These are phyloP conservation scores for Xerocomellus amylosporus DNA, from an alignment of 768 basidiomycete genomes.

Conservation along the genomic window DNA sequence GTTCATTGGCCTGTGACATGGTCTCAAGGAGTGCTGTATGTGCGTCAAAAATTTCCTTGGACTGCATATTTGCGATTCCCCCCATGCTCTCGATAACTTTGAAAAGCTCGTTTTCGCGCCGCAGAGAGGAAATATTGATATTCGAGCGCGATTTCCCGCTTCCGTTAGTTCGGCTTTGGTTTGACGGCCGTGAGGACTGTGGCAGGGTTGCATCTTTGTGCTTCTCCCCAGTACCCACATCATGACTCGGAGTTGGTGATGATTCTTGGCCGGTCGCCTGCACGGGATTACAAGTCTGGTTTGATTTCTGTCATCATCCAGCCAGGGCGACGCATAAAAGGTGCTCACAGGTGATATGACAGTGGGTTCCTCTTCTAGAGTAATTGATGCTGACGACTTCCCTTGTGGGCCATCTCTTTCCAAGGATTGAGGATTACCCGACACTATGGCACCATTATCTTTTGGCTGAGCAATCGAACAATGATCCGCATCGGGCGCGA, in stretches of 20 bases:
- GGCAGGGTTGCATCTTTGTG: slow-evolving; percentile 8
- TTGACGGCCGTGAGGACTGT: slow-evolving; percentile 17
- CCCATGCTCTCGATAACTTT: slow-evolving; percentile 62
- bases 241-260: neutral
- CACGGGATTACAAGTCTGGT: neutral
- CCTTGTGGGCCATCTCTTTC: neutral
- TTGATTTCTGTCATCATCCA: neutral
- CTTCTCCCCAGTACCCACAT: slow-evolving; percentile 10
- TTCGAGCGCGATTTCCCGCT: slow-evolving; percentile 31
- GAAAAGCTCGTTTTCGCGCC: slow-evolving; percentile 77
- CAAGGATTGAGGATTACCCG: neutral
- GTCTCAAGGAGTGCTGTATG: slow-evolving; percentile 61
- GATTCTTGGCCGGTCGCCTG: neutral
- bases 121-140: slow-evolving; percentile 72
- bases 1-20: slow-evolving; percentile 57
- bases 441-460: neutral
- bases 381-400: neutral
- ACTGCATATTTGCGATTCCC: slow-evolving; percentile 63
- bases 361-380: neutral
- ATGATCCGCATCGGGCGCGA: neutral
- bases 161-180: slow-evolving; percentile 19
- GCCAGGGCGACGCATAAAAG: neutral
- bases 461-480: neutral
- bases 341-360: slow-evolving; percentile 1
- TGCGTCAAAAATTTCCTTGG: slow-evolving; percentile 67